These are phyloP conservation scores for Anthracocystis walkeri DNA, from an alignment of 1,284 basidiomycete genomes.

Conservation along the genomic window DNA sequence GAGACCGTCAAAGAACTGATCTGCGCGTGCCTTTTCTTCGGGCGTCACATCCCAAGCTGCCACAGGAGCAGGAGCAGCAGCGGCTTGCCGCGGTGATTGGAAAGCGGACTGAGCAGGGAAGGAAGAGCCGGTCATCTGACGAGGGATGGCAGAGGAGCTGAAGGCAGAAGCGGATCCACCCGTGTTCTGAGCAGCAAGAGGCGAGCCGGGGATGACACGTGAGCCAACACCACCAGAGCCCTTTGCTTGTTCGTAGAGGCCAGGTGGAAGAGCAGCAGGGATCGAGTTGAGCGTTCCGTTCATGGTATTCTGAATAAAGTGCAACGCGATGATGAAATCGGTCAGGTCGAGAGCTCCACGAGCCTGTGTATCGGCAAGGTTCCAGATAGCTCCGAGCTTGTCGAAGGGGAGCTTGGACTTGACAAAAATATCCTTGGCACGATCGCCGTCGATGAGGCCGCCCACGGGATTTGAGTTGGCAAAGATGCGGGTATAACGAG, in stretches of 20 bases:
- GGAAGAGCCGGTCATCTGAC: constrained; percentile 52
- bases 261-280: constrained; percentile 84
- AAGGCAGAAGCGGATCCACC: constrained; percentile 55
- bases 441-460: constrained; percentile 76
- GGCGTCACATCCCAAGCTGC: constrained; percentile 85
- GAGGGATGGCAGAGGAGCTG: constrained; percentile 26
- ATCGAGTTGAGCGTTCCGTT: constrained; percentile 78
- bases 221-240: constrained; percentile 53
- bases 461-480: constrained; percentile 62
- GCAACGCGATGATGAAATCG: constrained; percentile 96
- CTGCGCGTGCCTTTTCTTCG: constrained; percentile 82
- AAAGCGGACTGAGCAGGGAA: constrained; percentile 71
- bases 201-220: constrained; percentile 40
- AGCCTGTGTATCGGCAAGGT: constrained; percentile 91
- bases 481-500: constrained; percentile 69
- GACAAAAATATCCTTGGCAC: constrained; percentile 90
- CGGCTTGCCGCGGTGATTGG: constrained; percentile 72
- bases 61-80: constrained; percentile 21
- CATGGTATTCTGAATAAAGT: constrained; percentile 90
- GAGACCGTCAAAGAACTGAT: constrained; percentile 85
- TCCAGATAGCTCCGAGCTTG: constrained; percentile 94
- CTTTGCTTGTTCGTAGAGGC: constrained; percentile 83
- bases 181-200: constrained; percentile 55
- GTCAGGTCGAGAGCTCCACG: constrained; percentile 88
- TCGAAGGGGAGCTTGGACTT: constrained; percentile 91